A percentile compares a stretch with the other conserved stretches of the same genome.
phyloP scores from a whole-genome alignment of 2,329 filamentous ascomycete species.

The Venturia pyrina region DNA sequence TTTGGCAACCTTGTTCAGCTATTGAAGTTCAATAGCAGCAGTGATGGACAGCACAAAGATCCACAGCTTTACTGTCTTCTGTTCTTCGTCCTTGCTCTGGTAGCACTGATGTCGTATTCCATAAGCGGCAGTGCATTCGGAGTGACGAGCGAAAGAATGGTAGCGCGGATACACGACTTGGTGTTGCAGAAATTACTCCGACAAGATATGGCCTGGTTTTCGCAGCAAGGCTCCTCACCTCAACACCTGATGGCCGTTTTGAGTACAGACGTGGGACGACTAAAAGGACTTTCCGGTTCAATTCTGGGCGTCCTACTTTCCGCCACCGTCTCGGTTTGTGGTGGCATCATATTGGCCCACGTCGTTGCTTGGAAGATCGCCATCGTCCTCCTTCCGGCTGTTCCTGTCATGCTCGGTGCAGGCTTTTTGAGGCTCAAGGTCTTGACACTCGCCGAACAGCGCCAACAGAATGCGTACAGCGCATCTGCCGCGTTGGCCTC shows the following conservation, averaged over 20 bases:
- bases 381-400: constrained; percentile 35
- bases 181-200: constrained; percentile 29
- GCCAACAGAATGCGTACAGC: constrained; percentile 17
- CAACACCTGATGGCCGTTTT: constrained; percentile 35
- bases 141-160: constrained; percentile 49
- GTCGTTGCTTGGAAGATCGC: constrained; percentile 42
- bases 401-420: constrained; percentile 37
- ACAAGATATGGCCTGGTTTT: constrained; percentile 45
- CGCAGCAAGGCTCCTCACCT: constrained; percentile 33
- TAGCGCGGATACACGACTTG: not conserved
- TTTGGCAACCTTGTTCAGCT: constrained; percentile 51
- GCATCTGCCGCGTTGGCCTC: constrained; percentile 15
- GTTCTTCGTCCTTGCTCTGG: constrained; percentile 44
- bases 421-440: constrained; percentile 36
- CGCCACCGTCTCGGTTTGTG: constrained; percentile 35
- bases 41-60: constrained; percentile 33
- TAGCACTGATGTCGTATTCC: constrained; percentile 36
- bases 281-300: constrained; percentile 39
- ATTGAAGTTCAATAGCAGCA: constrained; percentile 38
- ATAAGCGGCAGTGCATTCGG: constrained; percentile 18
- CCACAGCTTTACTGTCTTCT: constrained; percentile 34
- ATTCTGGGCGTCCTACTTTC: constrained; percentile 42
- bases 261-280: constrained; percentile 35
- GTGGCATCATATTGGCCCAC: constrained; percentile 38
- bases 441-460: constrained; percentile 15